These are phyloP conservation scores for Colletotrichum falcatum DNA, from an alignment of 2,329 filamentous ascomycete species.

Conservation along the genomic window DNA sequence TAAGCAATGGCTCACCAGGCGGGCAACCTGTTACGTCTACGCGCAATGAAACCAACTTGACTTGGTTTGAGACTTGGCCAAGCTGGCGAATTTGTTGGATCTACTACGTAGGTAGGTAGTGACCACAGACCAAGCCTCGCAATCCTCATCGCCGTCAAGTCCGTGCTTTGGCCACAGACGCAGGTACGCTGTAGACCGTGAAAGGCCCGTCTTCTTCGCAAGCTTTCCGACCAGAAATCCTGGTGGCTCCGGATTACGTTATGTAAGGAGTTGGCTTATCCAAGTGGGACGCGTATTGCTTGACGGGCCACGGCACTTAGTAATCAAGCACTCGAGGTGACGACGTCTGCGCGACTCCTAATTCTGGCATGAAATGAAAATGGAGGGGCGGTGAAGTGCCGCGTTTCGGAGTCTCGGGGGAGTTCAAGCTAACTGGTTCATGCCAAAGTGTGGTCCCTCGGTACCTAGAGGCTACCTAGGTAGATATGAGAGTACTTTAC, in stretches of 20 bases:
- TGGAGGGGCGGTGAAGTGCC: conserved; percentile 36
- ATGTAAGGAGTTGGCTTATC: background rate
- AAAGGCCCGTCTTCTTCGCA: background rate
- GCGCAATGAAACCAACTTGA: background rate
- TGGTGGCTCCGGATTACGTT: background rate
- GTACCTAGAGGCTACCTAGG: too few relatives aligned
- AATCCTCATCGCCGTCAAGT: background rate
- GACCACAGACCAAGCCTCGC: background rate
- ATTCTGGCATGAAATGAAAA: conserved; percentile 26
- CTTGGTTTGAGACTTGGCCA: background rate
- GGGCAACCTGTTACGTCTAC: background rate
- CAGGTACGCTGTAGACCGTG: background rate
- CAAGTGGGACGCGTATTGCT: background rate
- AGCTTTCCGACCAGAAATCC: background rate
- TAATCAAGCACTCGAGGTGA: conserved; percentile 31
- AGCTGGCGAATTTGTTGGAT: background rate
- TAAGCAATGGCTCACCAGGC: background rate
- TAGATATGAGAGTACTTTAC: conserved; percentile 26
- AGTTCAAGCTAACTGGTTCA: conserved; percentile 37
- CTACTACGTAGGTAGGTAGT: background rate
- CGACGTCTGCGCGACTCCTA: conserved; percentile 19
- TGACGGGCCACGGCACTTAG: conserved; percentile 7
- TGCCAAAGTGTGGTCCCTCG: conserved; percentile 10
- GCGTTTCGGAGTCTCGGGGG: conserved; percentile 37
- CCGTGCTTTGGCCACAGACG: background rate